These are phyloP conservation scores for Cornus controversa DNA, from an alignment of 148 eudicot species.

Conservation along the genomic window DNA sequence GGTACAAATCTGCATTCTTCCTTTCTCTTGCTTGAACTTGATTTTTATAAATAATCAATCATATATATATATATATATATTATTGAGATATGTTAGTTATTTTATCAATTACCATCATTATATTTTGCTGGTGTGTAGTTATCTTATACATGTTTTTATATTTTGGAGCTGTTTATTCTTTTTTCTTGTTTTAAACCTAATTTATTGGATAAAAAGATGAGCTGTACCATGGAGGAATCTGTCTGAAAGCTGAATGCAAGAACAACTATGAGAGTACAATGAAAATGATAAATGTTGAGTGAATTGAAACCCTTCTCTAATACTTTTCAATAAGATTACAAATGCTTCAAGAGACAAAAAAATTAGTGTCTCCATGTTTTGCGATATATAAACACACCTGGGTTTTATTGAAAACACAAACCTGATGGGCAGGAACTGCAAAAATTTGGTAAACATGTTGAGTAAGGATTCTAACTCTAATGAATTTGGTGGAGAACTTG, in stretches of 20 bases:
- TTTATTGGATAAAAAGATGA: not conserved
- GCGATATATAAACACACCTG: too few relatives aligned
- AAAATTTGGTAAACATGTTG: too few relatives aligned
- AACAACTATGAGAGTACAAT: not conserved
- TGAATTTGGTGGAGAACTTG: not conserved
- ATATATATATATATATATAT: too few relatives aligned
- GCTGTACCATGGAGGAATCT: not conserved
- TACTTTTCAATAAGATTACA: not conserved
- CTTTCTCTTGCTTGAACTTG: not conserved
- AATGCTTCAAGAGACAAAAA: not conserved
- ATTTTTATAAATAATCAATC: not conserved
- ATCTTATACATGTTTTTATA: not conserved
- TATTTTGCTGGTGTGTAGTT: too few relatives aligned
- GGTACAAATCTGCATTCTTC: slow-evolving; percentile 35
- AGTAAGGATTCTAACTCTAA: too few relatives aligned
- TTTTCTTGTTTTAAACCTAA: not conserved
- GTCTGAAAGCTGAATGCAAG: not conserved
- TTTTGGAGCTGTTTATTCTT: not conserved
- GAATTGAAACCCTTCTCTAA: not conserved
- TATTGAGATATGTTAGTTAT: too few relatives aligned
- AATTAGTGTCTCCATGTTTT: too few relatives aligned
- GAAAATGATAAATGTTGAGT: not conserved
- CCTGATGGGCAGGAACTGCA: too few relatives aligned
- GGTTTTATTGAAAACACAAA: too few relatives aligned
- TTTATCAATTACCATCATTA: too few relatives aligned